Evolutionary conservation across 306 rosid species (phyloP), one percentile per base, ranked within the genome.

Genomic region (Trifolium fragiferum): DNA sequence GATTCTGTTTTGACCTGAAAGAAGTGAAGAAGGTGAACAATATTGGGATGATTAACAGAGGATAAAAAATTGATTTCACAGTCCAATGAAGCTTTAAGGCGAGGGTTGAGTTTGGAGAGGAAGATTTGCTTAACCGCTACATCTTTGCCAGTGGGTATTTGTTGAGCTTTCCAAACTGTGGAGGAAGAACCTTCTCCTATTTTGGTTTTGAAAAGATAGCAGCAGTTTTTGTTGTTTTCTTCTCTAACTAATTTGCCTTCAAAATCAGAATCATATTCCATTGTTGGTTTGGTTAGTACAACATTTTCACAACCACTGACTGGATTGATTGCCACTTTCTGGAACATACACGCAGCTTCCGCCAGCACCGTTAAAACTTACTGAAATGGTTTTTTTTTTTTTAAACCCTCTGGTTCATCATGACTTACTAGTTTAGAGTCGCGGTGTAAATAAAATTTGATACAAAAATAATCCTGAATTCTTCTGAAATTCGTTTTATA

Each of bases 121-220:
- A 68, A 57, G 7, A 89, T 89, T 69, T 85, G 88, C 64, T 85
- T 89, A 55, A 89, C 75, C 10, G 88, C 93, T 64, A 87, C 88
- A 43, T 70, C 72, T 33, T 75, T 13, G 8, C 85, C 81, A 14
- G 62, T 81, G 2, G 64, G 50, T 46, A 16, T 66, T 68, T 83
- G 83, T 64, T 81, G 58, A 7, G 84, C 89, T 76, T 53, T 79
- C 88, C 88, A 89, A 50, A 89, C 91, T 1, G 60, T 50, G 60
- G 88, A 85, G 76, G 47, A 89, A 8, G 87, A 81, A 43, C 89
- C 89, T 19, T 71, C 77, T 1, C 57, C 23, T 0, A 50, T 50
- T 50, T 44, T 44, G 16, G 50, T 13, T 13, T 13, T 13, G 13
- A 44, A 1, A 13, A 44, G 7, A 13, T 44, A 44, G 2, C 13